These are phyloP conservation scores for Didymella exigua DNA, from an alignment of 2,329 filamentous ascomycete genomes.

Conservation along the genomic window DNA sequence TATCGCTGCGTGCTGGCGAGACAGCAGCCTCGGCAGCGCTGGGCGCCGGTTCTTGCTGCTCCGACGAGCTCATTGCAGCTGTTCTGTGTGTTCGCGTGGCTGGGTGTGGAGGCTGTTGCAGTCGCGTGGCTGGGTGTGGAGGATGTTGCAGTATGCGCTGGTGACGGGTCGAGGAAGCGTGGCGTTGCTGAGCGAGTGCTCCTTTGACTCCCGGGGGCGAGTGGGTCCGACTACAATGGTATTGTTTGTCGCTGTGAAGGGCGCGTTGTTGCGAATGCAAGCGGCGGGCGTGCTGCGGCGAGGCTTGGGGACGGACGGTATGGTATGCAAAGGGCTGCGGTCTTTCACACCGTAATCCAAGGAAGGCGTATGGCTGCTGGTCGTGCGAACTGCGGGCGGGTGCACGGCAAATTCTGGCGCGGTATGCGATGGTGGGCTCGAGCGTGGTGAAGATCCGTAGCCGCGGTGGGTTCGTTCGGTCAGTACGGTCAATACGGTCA, in stretches of 20 bases:
- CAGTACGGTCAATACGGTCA: slow-evolving; percentile 32
- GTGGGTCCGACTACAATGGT: slow-evolving; percentile 7
- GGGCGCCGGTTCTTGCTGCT: slow-evolving; percentile 27
- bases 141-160: slow-evolving; percentile 9
- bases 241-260: slow-evolving; percentile 2
- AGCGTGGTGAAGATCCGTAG: slow-evolving; percentile 27
- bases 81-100: slow-evolving; percentile 1
- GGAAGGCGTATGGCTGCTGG: not conserved
- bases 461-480: slow-evolving; percentile 8
- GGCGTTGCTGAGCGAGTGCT: not conserved
- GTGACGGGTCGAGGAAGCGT: slow-evolving; percentile 4
- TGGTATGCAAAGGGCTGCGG: not conserved
- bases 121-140: not conserved
- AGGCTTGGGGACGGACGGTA: slow-evolving; percentile 1
- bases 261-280: not conserved
- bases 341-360: not conserved
- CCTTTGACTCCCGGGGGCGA: not conserved
- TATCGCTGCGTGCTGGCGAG: slow-evolving; percentile 48
- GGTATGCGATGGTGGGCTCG: slow-evolving; percentile 15
- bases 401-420: slow-evolving; percentile 15
- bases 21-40: slow-evolving; percentile 16
- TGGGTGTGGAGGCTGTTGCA: slow-evolving; percentile 2
- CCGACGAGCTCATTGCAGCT: slow-evolving; percentile 34
- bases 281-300: slow-evolving; percentile 2
- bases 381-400: not conserved